These are phyloP conservation scores for Acephala macrosclerotiorum DNA, from an alignment of 2,329 filamentous ascomycete species.

Conservation along the genomic window DNA sequence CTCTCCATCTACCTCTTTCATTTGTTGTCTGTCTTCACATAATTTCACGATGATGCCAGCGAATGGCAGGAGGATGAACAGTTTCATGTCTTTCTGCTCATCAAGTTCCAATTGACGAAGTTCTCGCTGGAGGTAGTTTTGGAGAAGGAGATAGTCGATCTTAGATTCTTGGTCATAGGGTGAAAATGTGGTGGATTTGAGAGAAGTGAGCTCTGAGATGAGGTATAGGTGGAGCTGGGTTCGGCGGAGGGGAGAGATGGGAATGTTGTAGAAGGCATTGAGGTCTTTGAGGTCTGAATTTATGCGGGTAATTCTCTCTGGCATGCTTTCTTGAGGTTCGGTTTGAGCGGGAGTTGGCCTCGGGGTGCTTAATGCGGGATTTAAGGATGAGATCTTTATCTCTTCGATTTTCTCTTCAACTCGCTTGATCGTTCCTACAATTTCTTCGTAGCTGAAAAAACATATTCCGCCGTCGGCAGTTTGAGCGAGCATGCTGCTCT, in stretches of 20 bases:
- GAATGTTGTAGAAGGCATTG: conserved; percentile 56
- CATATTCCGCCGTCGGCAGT: no score
- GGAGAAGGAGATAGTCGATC: conserved; percentile 58
- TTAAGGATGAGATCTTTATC: no score
- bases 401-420: no score
- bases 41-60: conserved; percentile 50
- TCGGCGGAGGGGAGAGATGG: conserved; percentile 51
- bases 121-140: conserved; percentile 51
- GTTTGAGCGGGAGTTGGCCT: no score
- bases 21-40: conserved; percentile 56
- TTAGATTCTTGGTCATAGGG: conserved; percentile 51
- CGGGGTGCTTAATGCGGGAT: no score
- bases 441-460: no score
- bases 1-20: conserved; percentile 51
- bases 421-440: no score
- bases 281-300: conserved; percentile 55
- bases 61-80: conserved; percentile 54
- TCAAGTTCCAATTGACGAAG: conserved; percentile 50
- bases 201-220: conserved; percentile 47
- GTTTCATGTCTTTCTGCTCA: conserved; percentile 46
- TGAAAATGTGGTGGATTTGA: conserved; percentile 47
- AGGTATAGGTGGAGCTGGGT: conserved; percentile 51
- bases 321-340: conserved; percentile 44
- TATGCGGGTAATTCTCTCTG: conserved; percentile 53
- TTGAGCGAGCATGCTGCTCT: no score